Conservation (phyloP, 2,329 filamentous ascomycete species). For the Aureobasidium namibiae region DNA sequence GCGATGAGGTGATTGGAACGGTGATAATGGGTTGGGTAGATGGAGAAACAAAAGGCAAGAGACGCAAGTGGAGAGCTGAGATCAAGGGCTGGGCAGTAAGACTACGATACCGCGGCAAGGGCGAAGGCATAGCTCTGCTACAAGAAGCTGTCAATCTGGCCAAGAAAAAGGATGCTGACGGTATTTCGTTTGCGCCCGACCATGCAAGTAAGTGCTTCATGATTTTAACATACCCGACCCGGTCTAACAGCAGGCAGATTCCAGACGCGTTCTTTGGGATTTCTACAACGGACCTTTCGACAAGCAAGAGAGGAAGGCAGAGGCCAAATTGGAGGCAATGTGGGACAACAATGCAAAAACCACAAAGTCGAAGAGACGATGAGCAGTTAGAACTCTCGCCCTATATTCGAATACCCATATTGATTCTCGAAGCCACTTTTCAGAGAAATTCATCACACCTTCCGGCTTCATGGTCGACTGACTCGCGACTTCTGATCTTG, state of each 20-base stretch:
- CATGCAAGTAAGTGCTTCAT: slow-evolving; percentile 59
- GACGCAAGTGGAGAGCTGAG: slow-evolving; percentile 53
- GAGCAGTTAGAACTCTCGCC: not conserved
- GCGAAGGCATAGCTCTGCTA: slow-evolving; percentile 64
- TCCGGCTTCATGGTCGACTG: not conserved
- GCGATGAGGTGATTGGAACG: slow-evolving; percentile 61
- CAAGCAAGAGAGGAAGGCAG: slow-evolving; percentile 49
- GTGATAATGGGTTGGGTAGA: slow-evolving; percentile 59
- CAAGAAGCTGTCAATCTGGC: slow-evolving; percentile 63
- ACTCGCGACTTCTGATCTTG: not conserved
- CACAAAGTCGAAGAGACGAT: slow-evolving; percentile 21
- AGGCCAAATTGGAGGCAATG: slow-evolving; percentile 30
- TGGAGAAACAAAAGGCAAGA: slow-evolving; percentile 36
- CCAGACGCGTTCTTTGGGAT: slow-evolving; percentile 52
- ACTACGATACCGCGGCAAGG: slow-evolving; percentile 59
- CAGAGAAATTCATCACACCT: not conserved
- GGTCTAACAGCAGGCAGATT: slow-evolving; percentile 23
- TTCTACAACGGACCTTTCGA: slow-evolving; percentile 56
- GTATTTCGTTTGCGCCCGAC: slow-evolving; percentile 63
- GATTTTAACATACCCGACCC: not conserved
- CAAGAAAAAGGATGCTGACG: slow-evolving; percentile 59
- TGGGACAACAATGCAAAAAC: slow-evolving; percentile 17
- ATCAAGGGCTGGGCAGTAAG: slow-evolving; percentile 78
- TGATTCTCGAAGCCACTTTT: not conserved
- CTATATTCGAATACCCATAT: not conserved